These are phyloP conservation scores for Picea abies DNA, from an alignment of 83 land plant genomes.

Conservation along the genomic window DNA sequence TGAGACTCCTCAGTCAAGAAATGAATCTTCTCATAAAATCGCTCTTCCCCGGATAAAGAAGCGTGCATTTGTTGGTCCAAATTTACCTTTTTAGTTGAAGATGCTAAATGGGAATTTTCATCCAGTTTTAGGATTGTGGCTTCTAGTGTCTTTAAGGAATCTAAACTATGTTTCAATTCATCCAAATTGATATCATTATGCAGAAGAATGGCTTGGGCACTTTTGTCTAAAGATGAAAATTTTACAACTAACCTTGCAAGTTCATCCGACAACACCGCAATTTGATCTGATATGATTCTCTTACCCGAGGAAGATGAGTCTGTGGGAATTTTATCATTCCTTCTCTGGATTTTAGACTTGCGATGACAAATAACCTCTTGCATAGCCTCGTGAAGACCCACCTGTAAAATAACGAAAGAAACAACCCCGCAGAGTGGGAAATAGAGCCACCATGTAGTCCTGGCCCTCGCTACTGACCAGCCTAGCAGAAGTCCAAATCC, in stretches of 20 bases:
- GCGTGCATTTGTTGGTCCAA: background rate
- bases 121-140: background rate
- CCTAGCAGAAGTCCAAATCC: conserved; percentile 7
- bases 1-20: too few relatives aligned
- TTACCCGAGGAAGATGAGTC: too few relatives aligned
- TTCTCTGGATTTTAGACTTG: too few relatives aligned
- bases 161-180: background rate
- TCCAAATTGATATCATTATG: background rate
- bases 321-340: too few relatives aligned
- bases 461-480: conserved; percentile 12
- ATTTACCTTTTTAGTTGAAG: background rate
- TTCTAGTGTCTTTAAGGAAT: background rate
- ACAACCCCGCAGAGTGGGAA: background rate
- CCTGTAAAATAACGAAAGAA: too few relatives aligned
- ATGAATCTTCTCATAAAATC: too few relatives aligned
- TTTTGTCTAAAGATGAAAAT: conserved; percentile 3
- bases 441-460: conserved; percentile 6
- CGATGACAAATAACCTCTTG: too few relatives aligned
- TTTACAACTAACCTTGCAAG: background rate
- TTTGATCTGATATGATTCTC: background rate
- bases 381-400: too few relatives aligned
- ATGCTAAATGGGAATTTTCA: background rate
- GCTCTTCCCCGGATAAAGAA: too few relatives aligned
- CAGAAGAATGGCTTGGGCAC: background rate
- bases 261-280: background rate